Evolutionary conservation across 768 basidiomycete genomes (phyloP), one percentile per base, ranked within the genome.

Genomic region (Leucocoprinus leucothites): DNA sequence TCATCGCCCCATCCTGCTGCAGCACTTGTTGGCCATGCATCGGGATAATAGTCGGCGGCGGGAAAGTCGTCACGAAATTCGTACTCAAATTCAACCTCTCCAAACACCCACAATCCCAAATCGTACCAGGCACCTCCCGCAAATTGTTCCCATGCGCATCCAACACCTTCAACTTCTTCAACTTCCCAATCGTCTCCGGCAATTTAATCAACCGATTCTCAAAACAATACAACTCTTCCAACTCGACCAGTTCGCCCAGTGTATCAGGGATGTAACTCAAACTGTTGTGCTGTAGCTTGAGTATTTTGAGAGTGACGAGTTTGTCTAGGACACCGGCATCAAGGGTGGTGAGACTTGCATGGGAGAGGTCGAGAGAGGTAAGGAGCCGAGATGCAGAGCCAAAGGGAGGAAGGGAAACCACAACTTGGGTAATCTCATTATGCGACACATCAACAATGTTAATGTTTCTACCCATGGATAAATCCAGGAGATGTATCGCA

Each of bases 131-230:
- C 0, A 98, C 71, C 61, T 86, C 84, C 3, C 77, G 81, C 44
- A 98, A 74, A 61, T 86, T 88, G 73, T 98, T 99, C 66, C 91
- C 94, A 65, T 98, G 95, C 2, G 88, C 88, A 60, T 97, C 92
- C 40, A 99, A 77, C 1, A 71, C 74, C 60, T 86, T 81, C 9
- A 98, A 79, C 41, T 82, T 84, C 69, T 84, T 82, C 43, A 98
- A 75, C 8, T 75, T 74, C 13, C 93, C 93, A 46, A 98, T 85
- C 40, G 81, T 83, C 9, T 75, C 67, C 0, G 97, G 97, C 0
- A 98, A 78, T 14, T 78, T 70, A 52, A 83, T 82, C 18, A 99
- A 79, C 60, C 86, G 81, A 71, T 98, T 98, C 69, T 98, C 91
- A n/a, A 91, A 90, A 65, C 91, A 92, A 9, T 89, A 89, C 6